phyloP scores from a whole-genome alignment of 2,329 filamentous ascomycete genomes.

The Chrysoporthe deuterocubensis region DNA sequence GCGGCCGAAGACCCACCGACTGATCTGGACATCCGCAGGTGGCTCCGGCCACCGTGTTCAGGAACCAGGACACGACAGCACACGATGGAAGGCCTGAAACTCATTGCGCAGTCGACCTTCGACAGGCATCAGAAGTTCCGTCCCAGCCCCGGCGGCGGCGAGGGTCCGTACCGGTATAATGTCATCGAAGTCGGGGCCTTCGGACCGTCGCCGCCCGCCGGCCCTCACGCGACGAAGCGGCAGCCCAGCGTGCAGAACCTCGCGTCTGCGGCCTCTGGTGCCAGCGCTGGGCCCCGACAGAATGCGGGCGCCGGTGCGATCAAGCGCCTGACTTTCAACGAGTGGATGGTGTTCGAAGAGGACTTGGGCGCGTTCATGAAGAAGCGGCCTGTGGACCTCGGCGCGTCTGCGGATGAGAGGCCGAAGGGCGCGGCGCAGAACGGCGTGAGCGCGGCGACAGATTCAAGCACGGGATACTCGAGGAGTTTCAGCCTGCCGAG shows the following conservation, averaged over 20 bases:
- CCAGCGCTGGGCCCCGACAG: neutral
- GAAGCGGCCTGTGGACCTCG: constrained; percentile 22
- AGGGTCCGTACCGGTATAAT: constrained; percentile 23
- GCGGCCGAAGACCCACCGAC: neutral
- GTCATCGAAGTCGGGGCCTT: constrained; percentile 29
- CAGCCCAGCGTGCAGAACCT: constrained; percentile 15
- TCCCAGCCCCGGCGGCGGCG: constrained; percentile 7
- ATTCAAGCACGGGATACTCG: constrained; percentile 7
- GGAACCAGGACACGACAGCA: no score
- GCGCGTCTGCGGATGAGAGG: constrained; percentile 1
- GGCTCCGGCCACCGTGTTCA: constrained; percentile 6
- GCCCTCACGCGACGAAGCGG: constrained; percentile 8
- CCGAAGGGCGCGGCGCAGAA: neutral
- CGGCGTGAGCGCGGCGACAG: constrained; percentile 7
- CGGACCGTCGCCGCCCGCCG: constrained; percentile 1
- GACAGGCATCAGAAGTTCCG: constrained; percentile 28
- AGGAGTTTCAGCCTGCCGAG: constrained; percentile 24
- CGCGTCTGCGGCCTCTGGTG: neutral
- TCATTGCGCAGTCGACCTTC: constrained; percentile 28
- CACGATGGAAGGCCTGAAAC: constrained; percentile 27
- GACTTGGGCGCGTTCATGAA: constrained; percentile 28
- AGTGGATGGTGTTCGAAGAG: constrained; percentile 29
- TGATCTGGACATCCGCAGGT: neutral
- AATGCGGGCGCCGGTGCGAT: neutral
- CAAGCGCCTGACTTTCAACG: constrained; percentile 22